Base-by-base conservation (phyloP, 768 basidiomycete genomes). In the Leccinum rimulosum region DNA sequence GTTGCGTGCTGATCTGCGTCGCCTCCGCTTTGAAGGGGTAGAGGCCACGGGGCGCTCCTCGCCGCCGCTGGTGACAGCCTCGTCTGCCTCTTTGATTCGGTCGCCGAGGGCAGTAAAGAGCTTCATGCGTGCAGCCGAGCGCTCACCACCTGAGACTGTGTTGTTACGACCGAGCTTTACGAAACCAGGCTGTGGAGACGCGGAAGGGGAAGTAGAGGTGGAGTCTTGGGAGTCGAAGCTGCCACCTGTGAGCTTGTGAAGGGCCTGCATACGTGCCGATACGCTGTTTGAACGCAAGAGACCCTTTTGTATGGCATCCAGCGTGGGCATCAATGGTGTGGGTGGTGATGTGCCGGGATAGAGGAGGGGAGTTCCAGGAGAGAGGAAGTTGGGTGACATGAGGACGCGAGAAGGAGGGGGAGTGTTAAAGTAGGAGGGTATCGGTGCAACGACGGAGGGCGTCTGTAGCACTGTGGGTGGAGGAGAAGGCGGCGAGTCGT, bases 241-340 rank as follows among this genome's bases (percentile, higher is more conserved):
- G 28, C 87, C 88, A 43, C 91, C 89, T 1, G 89, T 93, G 56
- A 97, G 78, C 70, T 93, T 95, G 58, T 74, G 85, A 84, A 96
- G 84, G 4, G 93, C 93, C 68, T 88, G 82, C 53, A 86, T 82
- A 54, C 88, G 82, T 22, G 89, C 90, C n/a, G 91, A 80, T 11
- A 85, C 91, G 67, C 94, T 95, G 70, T 95, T 95, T 2, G 95
- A 95, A 19, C 95, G 87, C 68, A 91, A 87, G 3, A 97, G 82
- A 15, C 88, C 88, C 66, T 79, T 84, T 68, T 87, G 87, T 38
- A 95, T 76, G 22, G 88, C 89, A 66, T 92, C 89, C 6, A 96
- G 78, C 4, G 90, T 84, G 0, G 92, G 92, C 36, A 89, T 73
- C 66, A 84, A 71, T 17, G 89, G 88, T 1, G 67, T 62, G 3